Conservation (phyloP, 2,329 filamentous ascomycete genomes). For the Aspergillus pseudotamarii region DNA sequence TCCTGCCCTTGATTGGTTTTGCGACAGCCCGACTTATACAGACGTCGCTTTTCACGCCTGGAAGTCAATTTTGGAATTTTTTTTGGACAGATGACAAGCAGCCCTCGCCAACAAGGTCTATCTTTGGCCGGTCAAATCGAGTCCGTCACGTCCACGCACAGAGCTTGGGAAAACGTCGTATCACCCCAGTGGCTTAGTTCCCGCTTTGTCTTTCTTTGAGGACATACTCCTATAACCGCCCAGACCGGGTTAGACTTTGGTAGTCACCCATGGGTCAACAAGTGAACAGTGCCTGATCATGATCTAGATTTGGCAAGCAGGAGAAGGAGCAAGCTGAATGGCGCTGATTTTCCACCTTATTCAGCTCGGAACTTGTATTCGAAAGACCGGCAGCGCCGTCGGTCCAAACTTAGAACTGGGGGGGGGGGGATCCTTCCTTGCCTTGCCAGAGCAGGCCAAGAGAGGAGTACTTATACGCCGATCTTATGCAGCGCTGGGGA, state of each 20-base stretch:
- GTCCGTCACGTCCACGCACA: not conserved
- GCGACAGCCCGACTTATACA: not conserved
- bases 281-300: not conserved
- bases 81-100: not conserved
- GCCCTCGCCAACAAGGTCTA: not conserved
- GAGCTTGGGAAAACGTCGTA: not conserved
- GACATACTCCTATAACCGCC: not conserved
- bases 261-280: not conserved
- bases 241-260: not conserved
- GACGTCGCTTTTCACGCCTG: not conserved
- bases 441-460: not conserved
- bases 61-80: not conserved
- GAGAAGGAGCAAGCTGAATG: not conserved
- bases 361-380: not conserved
- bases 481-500: slow-evolving; percentile 3
- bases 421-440: not conserved
- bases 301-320: not conserved
- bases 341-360: not conserved
- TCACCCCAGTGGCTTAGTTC: not conserved
- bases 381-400: not conserved
- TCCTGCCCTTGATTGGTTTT: not conserved
- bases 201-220: slow-evolving; percentile 4
- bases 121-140: not conserved
- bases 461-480: not conserved
- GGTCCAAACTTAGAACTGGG: not conserved